These are phyloP conservation scores for Entomortierella chlamydospora DNA, from an alignment of 192 early-diverging fungal species.

Conservation along the genomic window DNA sequence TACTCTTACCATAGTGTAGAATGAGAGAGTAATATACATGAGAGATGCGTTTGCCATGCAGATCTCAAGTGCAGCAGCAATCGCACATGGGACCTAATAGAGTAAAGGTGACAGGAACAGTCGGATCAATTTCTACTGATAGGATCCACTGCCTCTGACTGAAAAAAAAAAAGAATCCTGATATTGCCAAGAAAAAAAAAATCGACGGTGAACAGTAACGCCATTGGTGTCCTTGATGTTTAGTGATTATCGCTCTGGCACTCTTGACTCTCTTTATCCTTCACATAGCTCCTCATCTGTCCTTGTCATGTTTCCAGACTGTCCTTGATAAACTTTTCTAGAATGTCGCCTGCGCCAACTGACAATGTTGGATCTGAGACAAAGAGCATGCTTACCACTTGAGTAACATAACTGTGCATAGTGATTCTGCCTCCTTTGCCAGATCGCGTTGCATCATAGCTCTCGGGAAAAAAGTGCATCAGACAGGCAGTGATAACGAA, in stretches of 20 bases:
- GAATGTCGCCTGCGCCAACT: constrained; percentile 41
- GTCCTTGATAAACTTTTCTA: no score
- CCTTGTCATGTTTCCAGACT: no score
- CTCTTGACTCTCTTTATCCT: no score
- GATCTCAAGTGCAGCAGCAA: constrained; percentile 86
- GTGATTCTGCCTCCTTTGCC: constrained; percentile 50
- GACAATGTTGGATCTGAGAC: no score
- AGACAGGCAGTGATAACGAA: constrained; percentile 69
- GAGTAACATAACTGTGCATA: constrained; percentile 52
- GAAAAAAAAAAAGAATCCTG: no score
- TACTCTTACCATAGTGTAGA: constrained; percentile 79
- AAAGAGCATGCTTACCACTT: constrained; percentile 49
- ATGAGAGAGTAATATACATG: constrained; percentile 84
- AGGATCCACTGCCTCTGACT: background rate
- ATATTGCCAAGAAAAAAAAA: no score
- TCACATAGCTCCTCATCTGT: no score
- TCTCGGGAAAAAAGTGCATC: constrained; percentile 57
- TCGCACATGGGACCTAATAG: constrained; percentile 71
- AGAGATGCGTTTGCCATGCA: constrained; percentile 84
- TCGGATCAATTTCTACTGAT: constrained; percentile 24
- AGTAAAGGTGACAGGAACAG: background rate
- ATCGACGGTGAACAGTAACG: no score
- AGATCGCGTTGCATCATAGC: constrained; percentile 44
- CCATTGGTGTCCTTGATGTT: no score
- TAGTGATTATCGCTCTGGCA: no score